Percentiles rank a stretch among this genome's conserved stretches.
Conservation (phyloP, 192 early-diverging fungal genomes). For the Nowakowskiella sp. region DNA sequence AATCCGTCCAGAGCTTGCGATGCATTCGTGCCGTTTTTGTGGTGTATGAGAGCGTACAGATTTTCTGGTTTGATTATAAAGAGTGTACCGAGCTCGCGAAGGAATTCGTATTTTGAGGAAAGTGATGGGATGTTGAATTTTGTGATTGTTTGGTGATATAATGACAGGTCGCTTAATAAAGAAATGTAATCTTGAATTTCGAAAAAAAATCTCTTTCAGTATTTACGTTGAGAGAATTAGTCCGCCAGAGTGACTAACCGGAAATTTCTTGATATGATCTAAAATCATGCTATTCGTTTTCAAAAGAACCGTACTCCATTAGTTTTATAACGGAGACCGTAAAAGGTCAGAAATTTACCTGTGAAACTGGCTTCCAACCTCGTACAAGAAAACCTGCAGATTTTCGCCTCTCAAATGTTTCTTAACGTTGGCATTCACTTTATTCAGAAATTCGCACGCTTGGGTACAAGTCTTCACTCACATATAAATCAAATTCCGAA, state of each 20-base stretch:
- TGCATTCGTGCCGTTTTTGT: slow-evolving; percentile 14
- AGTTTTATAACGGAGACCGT: background rate
- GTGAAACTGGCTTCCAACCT: slow-evolving; percentile 75
- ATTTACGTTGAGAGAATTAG: slow-evolving; percentile 76
- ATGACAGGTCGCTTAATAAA: slow-evolving; percentile 70
- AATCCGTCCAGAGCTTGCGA: no score
- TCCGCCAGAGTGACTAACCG: slow-evolving; percentile 77
- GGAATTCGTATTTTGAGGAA: slow-evolving; percentile 78
- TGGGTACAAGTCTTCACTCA: slow-evolving; percentile 64
- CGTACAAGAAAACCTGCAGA: slow-evolving; percentile 62
- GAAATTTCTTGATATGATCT: slow-evolving; percentile 88
- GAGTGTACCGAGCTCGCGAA: slow-evolving; percentile 87
- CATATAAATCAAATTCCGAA: no score
- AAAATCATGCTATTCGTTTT: slow-evolving; percentile 57
- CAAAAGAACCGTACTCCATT: background rate
- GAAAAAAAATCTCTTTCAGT: background rate
- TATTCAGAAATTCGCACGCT: slow-evolving; percentile 66
- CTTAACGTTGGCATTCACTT: slow-evolving; percentile 50
- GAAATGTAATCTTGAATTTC: background rate
- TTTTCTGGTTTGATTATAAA: slow-evolving; percentile 89
- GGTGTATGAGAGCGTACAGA: slow-evolving; percentile 73
- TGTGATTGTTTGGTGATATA: slow-evolving; percentile 81
- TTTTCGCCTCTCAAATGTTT: slow-evolving; percentile 68
- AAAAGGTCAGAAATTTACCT: slow-evolving; percentile 41
- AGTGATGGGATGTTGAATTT: slow-evolving; percentile 65